Evolutionary conservation across 192 early-diverging fungal genomes (phyloP).

Genomic region (Podila horticola): DNA sequence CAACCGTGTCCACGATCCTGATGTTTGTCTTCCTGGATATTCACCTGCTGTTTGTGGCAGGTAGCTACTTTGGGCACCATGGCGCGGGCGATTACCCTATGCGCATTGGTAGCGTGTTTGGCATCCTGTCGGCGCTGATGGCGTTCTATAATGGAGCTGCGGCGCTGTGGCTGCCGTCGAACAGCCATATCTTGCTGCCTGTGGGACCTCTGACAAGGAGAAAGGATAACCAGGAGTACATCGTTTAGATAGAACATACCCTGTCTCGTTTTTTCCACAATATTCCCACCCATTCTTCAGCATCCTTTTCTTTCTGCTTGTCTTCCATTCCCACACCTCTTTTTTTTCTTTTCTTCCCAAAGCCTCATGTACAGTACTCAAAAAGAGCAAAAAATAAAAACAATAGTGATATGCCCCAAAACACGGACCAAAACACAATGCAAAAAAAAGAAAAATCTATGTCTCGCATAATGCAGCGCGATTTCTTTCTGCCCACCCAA

Average conservation of each 20-base stretch:
- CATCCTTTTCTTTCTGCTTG: too few species aligned
- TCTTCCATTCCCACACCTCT: too few species aligned
- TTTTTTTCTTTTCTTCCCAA: too few species aligned
- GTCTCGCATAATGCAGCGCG: too few species aligned
- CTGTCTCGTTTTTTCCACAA: neutral
- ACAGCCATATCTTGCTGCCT: conserved; percentile 34
- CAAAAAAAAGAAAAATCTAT: too few species aligned
- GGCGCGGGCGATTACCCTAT: conserved; percentile 2
- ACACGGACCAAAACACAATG: too few species aligned
- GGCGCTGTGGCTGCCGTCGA: conserved; percentile 31
- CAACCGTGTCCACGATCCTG: conserved; percentile 53
- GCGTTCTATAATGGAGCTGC: conserved; percentile 45
- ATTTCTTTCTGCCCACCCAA: too few species aligned
- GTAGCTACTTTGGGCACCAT: conserved; percentile 31
- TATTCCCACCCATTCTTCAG: too few species aligned
- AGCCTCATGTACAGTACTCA: too few species aligned
- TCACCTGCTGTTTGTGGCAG: conserved; percentile 67
- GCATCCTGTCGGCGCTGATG: conserved; percentile 29
- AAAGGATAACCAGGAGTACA: conserved; percentile 2
- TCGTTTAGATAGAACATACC: neutral
- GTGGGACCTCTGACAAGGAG: conserved; percentile 23
- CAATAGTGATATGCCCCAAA: too few species aligned
- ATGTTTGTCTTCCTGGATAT: conserved; percentile 68
- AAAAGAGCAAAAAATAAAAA: too few species aligned
- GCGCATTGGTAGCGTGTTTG: conserved; percentile 25